phyloP scores from a whole-genome alignment of 306 rosid genomes.

The Corylus americana region DNA sequence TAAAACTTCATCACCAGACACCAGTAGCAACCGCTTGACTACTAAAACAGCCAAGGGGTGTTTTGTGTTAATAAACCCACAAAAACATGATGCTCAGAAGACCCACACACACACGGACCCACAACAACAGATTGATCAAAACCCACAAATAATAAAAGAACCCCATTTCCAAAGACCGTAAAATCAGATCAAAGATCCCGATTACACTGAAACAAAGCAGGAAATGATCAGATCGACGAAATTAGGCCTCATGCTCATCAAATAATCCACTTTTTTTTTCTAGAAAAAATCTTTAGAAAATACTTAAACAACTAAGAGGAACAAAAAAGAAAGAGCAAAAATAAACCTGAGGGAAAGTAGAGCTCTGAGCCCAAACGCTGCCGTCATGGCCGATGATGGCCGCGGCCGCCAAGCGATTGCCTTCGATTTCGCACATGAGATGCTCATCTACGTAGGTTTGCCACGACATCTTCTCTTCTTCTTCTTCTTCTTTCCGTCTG shows the following conservation, averaged over 20 bases:
- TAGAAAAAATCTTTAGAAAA: too few species aligned
- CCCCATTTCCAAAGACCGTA: background rate
- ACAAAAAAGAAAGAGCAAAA: too few species aligned
- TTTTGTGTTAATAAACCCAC: background rate
- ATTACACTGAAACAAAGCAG: background rate
- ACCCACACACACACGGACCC: background rate
- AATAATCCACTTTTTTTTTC: background rate
- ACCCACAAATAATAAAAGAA: background rate
- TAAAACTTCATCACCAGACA: background rate
- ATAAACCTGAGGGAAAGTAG: conserved; percentile 74
- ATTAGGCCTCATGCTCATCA: background rate
- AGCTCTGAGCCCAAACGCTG: conserved; percentile 88
- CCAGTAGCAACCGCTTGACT: background rate
- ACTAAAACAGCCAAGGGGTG: background rate
- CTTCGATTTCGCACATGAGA: conserved; percentile 78
- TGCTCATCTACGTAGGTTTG: conserved; percentile 88
- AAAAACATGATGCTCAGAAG: background rate
- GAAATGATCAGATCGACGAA: background rate
- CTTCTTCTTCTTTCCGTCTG: background rate
- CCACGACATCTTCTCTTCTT: conserved; percentile 69
- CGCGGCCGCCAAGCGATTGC: conserved; percentile 59
- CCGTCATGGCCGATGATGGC: conserved; percentile 88
- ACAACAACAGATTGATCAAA: background rate
- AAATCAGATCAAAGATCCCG: conserved; percentile 6
- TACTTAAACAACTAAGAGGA: too few species aligned